These are phyloP conservation scores for Penicillium verrucosum DNA, from an alignment of 2,329 filamentous ascomycete genomes.

Conservation along the genomic window DNA sequence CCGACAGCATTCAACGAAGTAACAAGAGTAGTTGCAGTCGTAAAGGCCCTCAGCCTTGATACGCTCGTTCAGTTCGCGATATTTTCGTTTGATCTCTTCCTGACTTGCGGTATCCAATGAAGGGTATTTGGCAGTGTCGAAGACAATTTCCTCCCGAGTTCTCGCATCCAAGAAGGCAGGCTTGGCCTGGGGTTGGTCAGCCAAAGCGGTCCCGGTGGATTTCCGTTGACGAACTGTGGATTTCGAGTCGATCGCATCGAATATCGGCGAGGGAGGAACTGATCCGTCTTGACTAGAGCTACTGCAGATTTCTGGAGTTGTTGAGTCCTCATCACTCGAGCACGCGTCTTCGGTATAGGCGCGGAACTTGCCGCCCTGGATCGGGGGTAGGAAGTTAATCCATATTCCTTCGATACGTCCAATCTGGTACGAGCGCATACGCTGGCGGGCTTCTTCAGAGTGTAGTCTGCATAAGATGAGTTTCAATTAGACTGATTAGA, in stretches of 20 bases:
- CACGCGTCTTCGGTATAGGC: slow-evolving; percentile 48
- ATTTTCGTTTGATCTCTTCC: slow-evolving; percentile 71
- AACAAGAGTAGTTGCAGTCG: slow-evolving; percentile 77
- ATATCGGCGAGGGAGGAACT: slow-evolving; percentile 55
- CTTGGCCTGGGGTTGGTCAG: slow-evolving; percentile 35
- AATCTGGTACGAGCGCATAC: slow-evolving; percentile 80
- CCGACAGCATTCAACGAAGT: slow-evolving; percentile 69
- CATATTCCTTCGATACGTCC: slow-evolving; percentile 77
- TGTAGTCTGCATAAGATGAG: slow-evolving; percentile 62
- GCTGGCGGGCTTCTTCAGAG: slow-evolving; percentile 68
- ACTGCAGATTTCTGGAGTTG: slow-evolving; percentile 43
- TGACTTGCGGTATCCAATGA: slow-evolving; percentile 71
- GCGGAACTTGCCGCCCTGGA: slow-evolving; percentile 81
- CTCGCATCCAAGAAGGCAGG: slow-evolving; percentile 67
- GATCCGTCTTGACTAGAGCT: slow-evolving; percentile 56
- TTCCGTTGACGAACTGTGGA: slow-evolving; percentile 37
- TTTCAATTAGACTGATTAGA: slow-evolving; percentile 16
- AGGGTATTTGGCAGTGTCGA: slow-evolving; percentile 79
- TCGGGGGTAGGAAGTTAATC: slow-evolving; percentile 85
- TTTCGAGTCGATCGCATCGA: slow-evolving; percentile 51
- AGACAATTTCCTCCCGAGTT: slow-evolving; percentile 69
- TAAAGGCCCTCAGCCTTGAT: slow-evolving; percentile 75
- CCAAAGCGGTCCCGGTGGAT: slow-evolving; percentile 28
- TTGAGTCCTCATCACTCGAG: slow-evolving; percentile 37
- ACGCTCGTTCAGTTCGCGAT: slow-evolving; percentile 70